A percentile compares a stretch with the other conserved stretches of the same genome.
Conservation (phyloP, 768 basidiomycete genomes). For the Termitomyces sp. region DNA sequence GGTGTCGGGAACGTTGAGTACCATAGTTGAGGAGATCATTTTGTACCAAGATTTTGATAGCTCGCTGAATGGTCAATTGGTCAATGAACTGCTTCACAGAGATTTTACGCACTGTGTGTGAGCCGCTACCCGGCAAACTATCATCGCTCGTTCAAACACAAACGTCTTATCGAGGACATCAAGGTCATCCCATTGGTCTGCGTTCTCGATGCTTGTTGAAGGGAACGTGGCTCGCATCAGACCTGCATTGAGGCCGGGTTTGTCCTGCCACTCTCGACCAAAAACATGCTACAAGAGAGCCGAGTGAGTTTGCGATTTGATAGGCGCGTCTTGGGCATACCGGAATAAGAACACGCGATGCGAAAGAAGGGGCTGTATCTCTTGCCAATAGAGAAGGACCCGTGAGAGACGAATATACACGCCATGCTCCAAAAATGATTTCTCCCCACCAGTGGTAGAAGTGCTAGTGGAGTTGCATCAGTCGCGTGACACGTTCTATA, state of each 20-base stretch:
- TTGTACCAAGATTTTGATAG: conserved; percentile 27
- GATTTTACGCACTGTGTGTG: conserved; percentile 35
- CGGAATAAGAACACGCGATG: conserved; percentile 20
- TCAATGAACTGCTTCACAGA: background rate
- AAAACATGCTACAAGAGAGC: conserved; percentile 11
- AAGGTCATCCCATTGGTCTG: conserved; percentile 63
- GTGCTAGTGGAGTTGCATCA: conserved; percentile 15
- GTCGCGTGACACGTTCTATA: background rate
- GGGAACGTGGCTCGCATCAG: conserved; percentile 67
- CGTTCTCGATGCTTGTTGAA: conserved; percentile 49
- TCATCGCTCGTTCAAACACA: conserved; percentile 58
- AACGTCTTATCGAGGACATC: conserved; percentile 42
- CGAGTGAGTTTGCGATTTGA: background rate
- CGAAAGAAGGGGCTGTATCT: background rate
- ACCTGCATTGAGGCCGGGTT: conserved; percentile 33
- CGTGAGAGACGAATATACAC: conserved; percentile 16
- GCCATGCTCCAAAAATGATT: conserved; percentile 21
- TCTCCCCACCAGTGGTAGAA: conserved; percentile 26
- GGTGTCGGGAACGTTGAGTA: conserved; percentile 17
- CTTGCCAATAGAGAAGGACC: background rate
- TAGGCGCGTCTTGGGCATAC: conserved; percentile 4
- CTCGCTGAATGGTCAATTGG: conserved; percentile 23
- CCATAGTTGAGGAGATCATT: conserved; percentile 33
- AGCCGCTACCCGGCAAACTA: conserved; percentile 65
- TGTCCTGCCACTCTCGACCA: conserved; percentile 19